A percentile compares a stretch with the other conserved stretches of the same genome.
Evolutionary conservation across 257 asterid species (phyloP).

Genomic region (Nemophila menziesii): DNA sequence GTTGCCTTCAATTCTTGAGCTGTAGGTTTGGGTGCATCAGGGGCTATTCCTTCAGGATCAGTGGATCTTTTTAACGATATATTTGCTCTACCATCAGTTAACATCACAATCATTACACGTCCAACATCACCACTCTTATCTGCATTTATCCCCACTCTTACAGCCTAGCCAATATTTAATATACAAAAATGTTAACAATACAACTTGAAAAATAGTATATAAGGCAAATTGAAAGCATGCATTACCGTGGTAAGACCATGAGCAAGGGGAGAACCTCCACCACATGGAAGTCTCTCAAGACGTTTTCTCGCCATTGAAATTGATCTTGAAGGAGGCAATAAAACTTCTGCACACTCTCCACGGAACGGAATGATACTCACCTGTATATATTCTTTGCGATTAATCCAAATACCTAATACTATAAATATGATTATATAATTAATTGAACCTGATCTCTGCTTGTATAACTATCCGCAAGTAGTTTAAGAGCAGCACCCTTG

Average conservation of each 20-base stretch:
- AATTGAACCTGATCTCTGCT: constrained; percentile 94
- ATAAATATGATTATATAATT: too few relatives aligned
- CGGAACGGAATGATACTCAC: constrained; percentile 95
- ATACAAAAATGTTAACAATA: not conserved
- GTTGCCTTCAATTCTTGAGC: constrained; percentile 72
- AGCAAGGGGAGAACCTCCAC: constrained; percentile 98
- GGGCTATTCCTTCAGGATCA: constrained; percentile 58
- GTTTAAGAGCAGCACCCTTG: constrained; percentile 94
- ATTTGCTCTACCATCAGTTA: constrained; percentile 97
- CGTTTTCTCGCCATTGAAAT: constrained; percentile 97
- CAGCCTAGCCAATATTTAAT: constrained; percentile 39
- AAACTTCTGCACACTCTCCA: constrained; percentile 99
- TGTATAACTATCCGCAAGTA: constrained; percentile 95
- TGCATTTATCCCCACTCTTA: constrained; percentile 92
- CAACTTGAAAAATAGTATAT: too few relatives aligned
- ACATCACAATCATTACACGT: constrained; percentile 87
- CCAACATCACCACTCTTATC: constrained; percentile 99
- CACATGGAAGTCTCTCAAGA: constrained; percentile 98
- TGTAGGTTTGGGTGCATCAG: constrained; percentile 78
- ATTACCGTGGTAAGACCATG: constrained; percentile 96
- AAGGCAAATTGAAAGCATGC: constrained; percentile 1
- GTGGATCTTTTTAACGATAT: constrained; percentile 85
- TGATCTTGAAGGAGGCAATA: constrained; percentile 96
- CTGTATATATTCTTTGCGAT: constrained; percentile 23
- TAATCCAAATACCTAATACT: not conserved